Percentiles rank a stretch among this genome's conserved stretches.
phyloP scores from a whole-genome alignment of 176 grass and related monocot species.

The Typha latifolia region DNA sequence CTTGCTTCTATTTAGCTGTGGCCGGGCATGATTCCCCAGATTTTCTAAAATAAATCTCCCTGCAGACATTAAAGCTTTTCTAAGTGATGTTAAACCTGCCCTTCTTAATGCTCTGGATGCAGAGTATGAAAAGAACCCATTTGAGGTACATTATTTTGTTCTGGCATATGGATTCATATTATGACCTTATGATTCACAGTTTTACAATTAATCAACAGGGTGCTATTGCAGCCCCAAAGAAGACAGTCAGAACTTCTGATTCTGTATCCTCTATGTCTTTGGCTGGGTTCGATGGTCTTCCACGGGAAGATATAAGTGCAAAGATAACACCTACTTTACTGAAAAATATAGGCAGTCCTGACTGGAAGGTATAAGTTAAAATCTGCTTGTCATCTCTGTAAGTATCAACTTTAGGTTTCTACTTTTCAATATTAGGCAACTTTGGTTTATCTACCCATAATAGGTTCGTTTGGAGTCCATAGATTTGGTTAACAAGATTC shows the following conservation, averaged over 20 bases:
- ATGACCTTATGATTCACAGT: background rate
- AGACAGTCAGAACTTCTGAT: slow-evolving; percentile 62
- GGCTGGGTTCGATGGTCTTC: slow-evolving; percentile 66
- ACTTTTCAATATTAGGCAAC: background rate
- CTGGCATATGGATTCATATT: background rate
- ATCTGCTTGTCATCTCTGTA: slow-evolving; percentile 2
- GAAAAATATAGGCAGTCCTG: slow-evolving; percentile 82
- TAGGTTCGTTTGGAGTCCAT: slow-evolving; percentile 88
- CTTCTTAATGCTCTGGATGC: slow-evolving; percentile 74
- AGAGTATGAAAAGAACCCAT: slow-evolving; percentile 97
- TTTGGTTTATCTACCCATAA: slow-evolving; percentile 14
- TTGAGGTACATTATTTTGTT: slow-evolving; percentile 48
- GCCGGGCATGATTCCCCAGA: background rate
- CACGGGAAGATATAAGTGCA: slow-evolving; percentile 87
- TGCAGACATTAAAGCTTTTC: slow-evolving; percentile 90
- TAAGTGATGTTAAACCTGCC: slow-evolving; percentile 96
- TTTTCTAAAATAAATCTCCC: slow-evolving; percentile 8
- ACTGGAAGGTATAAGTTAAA: slow-evolving; percentile 66
- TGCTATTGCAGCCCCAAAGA: slow-evolving; percentile 66
- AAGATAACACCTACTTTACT: slow-evolving; percentile 82
- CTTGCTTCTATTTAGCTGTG: background rate
- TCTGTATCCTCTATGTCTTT: slow-evolving; percentile 40
- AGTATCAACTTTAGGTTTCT: background rate
- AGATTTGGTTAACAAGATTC: slow-evolving; percentile 74
- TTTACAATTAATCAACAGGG: slow-evolving; percentile 30